phyloP scores from a whole-genome alignment of 495 filamentous ascomycete species.

The Cairneyella variabilis region DNA sequence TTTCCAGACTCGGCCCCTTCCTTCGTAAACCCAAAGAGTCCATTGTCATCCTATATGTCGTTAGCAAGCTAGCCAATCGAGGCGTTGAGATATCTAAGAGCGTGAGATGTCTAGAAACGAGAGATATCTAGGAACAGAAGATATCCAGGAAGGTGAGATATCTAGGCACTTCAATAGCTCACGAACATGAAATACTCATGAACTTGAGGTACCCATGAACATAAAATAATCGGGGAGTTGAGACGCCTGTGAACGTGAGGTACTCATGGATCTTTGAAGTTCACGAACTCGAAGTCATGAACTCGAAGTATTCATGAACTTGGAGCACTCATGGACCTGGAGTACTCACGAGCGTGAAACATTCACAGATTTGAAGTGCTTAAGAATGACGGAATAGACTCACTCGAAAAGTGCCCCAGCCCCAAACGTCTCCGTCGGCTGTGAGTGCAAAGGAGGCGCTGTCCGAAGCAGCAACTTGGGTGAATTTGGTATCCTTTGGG shows the following conservation, averaged over 20 bases:
- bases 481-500: constrained; percentile 38
- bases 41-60: constrained; percentile 55
- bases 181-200: too few species aligned
- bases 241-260: too few species aligned
- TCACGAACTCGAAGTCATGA: too few species aligned
- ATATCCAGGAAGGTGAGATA: too few species aligned
- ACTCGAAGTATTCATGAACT: too few species aligned
- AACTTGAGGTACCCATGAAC: too few species aligned
- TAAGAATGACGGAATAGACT: constrained; percentile 14
- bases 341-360: neutral
- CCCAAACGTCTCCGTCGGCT: constrained; percentile 58
- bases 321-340: constrained; percentile 46
- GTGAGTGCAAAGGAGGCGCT: constrained; percentile 63
- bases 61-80: neutral
- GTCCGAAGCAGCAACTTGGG: constrained; percentile 58
- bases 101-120: too few species aligned
- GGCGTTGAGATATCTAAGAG: too few species aligned
- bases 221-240: too few species aligned
- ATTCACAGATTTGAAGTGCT: neutral
- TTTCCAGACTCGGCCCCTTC: constrained; percentile 1
- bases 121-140: too few species aligned
- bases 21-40: constrained; percentile 39
- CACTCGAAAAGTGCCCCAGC: constrained; percentile 69
- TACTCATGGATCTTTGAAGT: too few species aligned
- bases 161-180: too few species aligned